Evolutionary conservation across 768 basidiomycete species (phyloP).

Genomic region (Lactarius hatsudake): DNA sequence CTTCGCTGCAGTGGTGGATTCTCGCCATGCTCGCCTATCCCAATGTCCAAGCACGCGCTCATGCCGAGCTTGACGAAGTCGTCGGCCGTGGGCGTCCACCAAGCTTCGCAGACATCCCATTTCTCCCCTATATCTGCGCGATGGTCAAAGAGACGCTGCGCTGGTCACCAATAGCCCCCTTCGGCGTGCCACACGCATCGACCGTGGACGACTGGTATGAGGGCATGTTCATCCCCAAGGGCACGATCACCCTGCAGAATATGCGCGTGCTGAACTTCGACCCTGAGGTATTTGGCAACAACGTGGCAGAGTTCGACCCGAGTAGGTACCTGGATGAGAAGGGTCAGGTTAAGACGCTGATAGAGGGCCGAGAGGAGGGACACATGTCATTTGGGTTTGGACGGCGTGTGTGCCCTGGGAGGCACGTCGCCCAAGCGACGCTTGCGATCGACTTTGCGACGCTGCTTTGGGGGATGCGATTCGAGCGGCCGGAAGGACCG

Average conservation of each 20-base stretch:
- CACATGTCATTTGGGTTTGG: conserved; percentile 33
- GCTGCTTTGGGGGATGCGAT: conserved; percentile 30
- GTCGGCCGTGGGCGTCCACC: conserved; percentile 38
- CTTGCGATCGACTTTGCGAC: conserved; percentile 35
- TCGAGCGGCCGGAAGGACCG: conserved; percentile 13
- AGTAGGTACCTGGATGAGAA: conserved; percentile 7
- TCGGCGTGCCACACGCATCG: conserved; percentile 20
- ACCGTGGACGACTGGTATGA: conserved; percentile 17
- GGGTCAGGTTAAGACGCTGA: not conserved
- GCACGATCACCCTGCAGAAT: conserved; percentile 3
- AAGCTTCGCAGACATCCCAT: conserved; percentile 32
- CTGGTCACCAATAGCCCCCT: conserved; percentile 29
- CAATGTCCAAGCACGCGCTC: conserved; percentile 37
- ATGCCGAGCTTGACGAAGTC: conserved; percentile 42
- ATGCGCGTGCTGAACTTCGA: conserved; percentile 1
- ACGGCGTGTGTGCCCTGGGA: conserved; percentile 35
- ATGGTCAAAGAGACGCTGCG: conserved; percentile 37
- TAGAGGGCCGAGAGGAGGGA: conserved; percentile 32
- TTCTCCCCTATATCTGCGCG: conserved; percentile 40
- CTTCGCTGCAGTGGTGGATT: conserved; percentile 36
- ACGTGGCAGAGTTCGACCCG: conserved; percentile 1
- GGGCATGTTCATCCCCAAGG: conserved; percentile 23
- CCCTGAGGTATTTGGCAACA: not conserved
- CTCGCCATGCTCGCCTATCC: conserved; percentile 42
- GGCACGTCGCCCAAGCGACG: conserved; percentile 33